Percentiles rank a stretch among this genome's conserved stretches.
phyloP scores from a whole-genome alignment of 768 basidiomycete species.

The Nidula microcarpa region DNA sequence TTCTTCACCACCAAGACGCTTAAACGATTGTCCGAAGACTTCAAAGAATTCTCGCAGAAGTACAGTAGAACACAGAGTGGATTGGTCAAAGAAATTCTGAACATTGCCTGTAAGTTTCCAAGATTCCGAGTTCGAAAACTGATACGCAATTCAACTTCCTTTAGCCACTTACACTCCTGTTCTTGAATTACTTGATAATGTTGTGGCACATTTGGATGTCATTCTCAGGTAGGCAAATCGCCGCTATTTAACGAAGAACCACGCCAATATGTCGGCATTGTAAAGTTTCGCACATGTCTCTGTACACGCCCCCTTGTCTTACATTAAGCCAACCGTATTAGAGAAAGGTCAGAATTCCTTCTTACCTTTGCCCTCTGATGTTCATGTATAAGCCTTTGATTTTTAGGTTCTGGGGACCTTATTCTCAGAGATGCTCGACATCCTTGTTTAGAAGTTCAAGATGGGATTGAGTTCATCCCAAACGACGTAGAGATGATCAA shows the following conservation, averaged over 20 bases:
- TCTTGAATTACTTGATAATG: slow-evolving; percentile 76
- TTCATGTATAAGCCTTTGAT: not conserved
- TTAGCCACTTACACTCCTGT: slow-evolving; percentile 92
- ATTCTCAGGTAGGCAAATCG: slow-evolving; percentile 65
- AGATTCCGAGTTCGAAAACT: not conserved
- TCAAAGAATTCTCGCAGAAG: slow-evolving; percentile 57
- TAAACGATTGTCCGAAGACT: slow-evolving; percentile 70
- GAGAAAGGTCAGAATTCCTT: slow-evolving; percentile 59
- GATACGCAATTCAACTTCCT: not conserved
- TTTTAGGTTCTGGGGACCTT: slow-evolving; percentile 72
- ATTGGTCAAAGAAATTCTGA: slow-evolving; percentile 90
- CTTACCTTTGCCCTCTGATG: not conserved
- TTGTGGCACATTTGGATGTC: slow-evolving; percentile 90
- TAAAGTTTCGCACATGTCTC: slow-evolving; percentile 89
- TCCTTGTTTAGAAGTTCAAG: slow-evolving; percentile 95
- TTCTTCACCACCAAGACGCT: slow-evolving; percentile 83
- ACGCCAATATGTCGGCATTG: not conserved
- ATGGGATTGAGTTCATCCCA: slow-evolving; percentile 91
- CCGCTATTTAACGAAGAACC: not conserved
- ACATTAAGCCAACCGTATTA: slow-evolving; percentile 79
- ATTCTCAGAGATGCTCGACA: slow-evolving; percentile 85
- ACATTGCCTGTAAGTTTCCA: slow-evolving; percentile 72
- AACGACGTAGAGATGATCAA: slow-evolving; percentile 96
- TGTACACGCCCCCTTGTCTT: slow-evolving; percentile 79
- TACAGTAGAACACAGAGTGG: slow-evolving; percentile 77